Percentiles rank a stretch among this genome's conserved stretches.
phyloP scores from a whole-genome alignment of 1,139 yeast genomes.

The Schwanniomyces etchellsii region DNA sequence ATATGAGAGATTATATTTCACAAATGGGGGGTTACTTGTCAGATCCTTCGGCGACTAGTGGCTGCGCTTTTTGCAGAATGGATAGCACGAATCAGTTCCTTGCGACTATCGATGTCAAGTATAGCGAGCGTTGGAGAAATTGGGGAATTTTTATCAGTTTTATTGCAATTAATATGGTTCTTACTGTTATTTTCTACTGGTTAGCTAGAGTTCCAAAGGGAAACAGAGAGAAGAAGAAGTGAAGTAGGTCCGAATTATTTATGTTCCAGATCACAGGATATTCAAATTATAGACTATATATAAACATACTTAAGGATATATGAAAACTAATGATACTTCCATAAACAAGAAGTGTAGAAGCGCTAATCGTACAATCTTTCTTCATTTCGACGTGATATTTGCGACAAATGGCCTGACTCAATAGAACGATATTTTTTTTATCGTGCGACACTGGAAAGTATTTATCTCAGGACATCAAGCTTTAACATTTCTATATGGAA shows the following conservation, averaged over 20 bases:
- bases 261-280: too few relatives aligned
- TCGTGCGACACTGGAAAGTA: too few relatives aligned
- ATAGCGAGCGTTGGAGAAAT: constrained; percentile 61
- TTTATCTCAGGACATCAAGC: too few relatives aligned
- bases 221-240: constrained; percentile 19
- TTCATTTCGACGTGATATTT: too few relatives aligned
- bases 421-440: too few relatives aligned
- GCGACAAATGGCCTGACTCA: too few relatives aligned
- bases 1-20: constrained; percentile 39
- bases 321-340: too few relatives aligned
- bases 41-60: constrained; percentile 35
- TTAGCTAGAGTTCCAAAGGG: constrained; percentile 69
- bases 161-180: constrained; percentile 47
- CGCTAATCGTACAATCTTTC: too few relatives aligned
- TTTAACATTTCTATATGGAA: too few relatives aligned
- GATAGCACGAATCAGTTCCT: constrained; percentile 48
- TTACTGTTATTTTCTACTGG: constrained; percentile 60
- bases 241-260: too few relatives aligned
- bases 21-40: constrained; percentile 46
- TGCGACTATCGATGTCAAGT: constrained; percentile 32
- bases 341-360: too few relatives aligned
- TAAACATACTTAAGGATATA: not conserved
- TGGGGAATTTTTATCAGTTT: constrained; percentile 49
- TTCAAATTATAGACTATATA: not conserved
- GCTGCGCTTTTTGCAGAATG: constrained; percentile 49